Conservation (phyloP, 352 stramenopile genomes). For the Pythium aquatile region DNA sequence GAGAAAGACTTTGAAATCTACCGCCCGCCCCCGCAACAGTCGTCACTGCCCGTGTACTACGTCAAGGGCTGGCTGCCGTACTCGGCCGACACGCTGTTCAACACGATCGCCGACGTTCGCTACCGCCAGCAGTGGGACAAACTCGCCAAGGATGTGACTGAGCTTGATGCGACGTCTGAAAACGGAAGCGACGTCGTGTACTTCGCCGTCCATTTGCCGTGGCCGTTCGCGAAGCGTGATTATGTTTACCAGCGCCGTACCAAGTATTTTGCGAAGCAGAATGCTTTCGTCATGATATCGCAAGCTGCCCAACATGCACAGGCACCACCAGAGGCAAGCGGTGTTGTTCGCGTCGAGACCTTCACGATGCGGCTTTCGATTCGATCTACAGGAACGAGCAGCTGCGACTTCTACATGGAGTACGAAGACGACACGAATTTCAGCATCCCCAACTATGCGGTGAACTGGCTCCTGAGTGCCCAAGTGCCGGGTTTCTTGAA, state of each 20-base stretch:
- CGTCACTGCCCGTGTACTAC: conserved; percentile 66
- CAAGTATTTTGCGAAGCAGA: conserved; percentile 52
- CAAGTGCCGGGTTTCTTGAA: conserved; percentile 66
- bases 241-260: conserved; percentile 75
- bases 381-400: conserved; percentile 48
- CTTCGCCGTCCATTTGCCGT: conserved; percentile 50
- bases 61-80: conserved; percentile 71
- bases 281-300: conserved; percentile 68
- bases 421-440: conserved; percentile 84
- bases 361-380: conserved; percentile 61
- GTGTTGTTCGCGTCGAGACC: conserved; percentile 59
- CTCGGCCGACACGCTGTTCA: conserved; percentile 68
- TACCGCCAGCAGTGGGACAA: conserved; percentile 63
- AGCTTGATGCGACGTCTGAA: conserved; percentile 39
- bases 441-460: conserved; percentile 65
- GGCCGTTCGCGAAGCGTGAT: conserved; percentile 68
- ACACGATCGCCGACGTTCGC: conserved; percentile 53
- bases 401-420: conserved; percentile 71
- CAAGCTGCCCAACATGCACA: conserved; percentile 56
- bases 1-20: conserved; percentile 80
- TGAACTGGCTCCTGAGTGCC: conserved; percentile 55
- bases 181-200: conserved; percentile 66
- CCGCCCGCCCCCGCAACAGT: conserved; percentile 45
- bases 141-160: conserved; percentile 41
- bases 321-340: conserved; percentile 35